phyloP scores from a whole-genome alignment of 768 basidiomycete species.

The Rhizopogon vesiculosus region DNA sequence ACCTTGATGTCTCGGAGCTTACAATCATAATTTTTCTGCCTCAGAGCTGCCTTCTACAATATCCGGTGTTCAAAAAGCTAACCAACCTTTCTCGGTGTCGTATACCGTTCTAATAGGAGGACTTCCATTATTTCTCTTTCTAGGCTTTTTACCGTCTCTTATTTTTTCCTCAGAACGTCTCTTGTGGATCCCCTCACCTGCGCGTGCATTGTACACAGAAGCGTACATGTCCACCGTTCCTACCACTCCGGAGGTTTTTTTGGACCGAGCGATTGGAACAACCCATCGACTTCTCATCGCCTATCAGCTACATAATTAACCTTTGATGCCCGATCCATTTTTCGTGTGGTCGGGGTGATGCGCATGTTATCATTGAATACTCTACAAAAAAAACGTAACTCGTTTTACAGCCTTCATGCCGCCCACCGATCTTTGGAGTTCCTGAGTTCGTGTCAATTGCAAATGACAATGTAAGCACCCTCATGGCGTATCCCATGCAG shows the following conservation, averaged over 20 bases:
- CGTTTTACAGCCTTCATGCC: neutral
- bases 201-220: neutral
- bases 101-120: too few species aligned
- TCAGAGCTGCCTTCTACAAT: neutral
- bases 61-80: neutral
- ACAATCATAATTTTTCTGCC: neutral
- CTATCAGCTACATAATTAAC: neutral
- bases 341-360: neutral
- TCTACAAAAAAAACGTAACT: too few species aligned
- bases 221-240: neutral
- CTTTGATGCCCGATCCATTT: neutral
- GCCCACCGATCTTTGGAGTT: neutral
- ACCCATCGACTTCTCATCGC: neutral
- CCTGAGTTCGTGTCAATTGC: neutral
- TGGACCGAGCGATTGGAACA: neutral
- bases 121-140: too few species aligned
- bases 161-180: neutral
- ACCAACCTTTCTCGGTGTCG: neutral
- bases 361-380: too few species aligned
- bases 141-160: too few species aligned
- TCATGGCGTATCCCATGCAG: neutral
- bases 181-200: neutral
- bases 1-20: neutral
- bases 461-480: neutral
- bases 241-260: neutral